Evolutionary conservation across 2,329 filamentous ascomycete species (phyloP), one percentile per base, ranked within the genome.

Genomic region (Aspergillus tamarii): DNA sequence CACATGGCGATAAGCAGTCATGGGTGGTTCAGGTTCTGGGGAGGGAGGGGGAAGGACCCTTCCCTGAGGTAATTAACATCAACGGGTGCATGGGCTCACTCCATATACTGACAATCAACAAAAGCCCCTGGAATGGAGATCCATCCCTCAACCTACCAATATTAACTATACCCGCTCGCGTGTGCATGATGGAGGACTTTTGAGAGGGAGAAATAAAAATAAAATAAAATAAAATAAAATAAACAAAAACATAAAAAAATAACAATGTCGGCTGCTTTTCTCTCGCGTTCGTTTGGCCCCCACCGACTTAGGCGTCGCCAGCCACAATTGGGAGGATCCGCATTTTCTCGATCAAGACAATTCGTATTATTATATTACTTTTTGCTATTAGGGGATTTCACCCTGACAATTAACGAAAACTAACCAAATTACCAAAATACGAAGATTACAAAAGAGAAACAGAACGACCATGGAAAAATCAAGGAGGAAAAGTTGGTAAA

Each of bases 1-100:
- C 68, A 69, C 68, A 68, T 69, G 68, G 68, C 68, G 64, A 69
- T 67, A 68, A 66, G 66, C 62, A 66, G 45, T 16, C 21, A 62
- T 63, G 58, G 55, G 54, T 58, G 57, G 61, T 58, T 63, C 57
- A 59, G 61, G 60, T 43, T 53, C 12, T 21, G n/a, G 43, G 7
- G 41, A n/a, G 41, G n/a, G 41, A n/a, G 41, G 46, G 46, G 23
- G n/a, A 21, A 11, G 43, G 23, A 19, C 46, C 46, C 23, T 50
- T 50, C 16, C 26, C n/a, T 30, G 46, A 48, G 23, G 46, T 30
- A 30, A 52, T 30, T 52, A 52, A 10, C 46, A 52, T 30, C 32
- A 52, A 30, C 46, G 46, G 43, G 14, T 50, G 46, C 46, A 50
- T 52, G 48, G 48, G 26, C 48, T 32, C 48, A 32, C 28, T 52